A percentile compares a stretch with the other conserved stretches of the same genome.
phyloP scores from a whole-genome alignment of 202 grass and related monocot genomes.

The Panicum hallii region DNA sequence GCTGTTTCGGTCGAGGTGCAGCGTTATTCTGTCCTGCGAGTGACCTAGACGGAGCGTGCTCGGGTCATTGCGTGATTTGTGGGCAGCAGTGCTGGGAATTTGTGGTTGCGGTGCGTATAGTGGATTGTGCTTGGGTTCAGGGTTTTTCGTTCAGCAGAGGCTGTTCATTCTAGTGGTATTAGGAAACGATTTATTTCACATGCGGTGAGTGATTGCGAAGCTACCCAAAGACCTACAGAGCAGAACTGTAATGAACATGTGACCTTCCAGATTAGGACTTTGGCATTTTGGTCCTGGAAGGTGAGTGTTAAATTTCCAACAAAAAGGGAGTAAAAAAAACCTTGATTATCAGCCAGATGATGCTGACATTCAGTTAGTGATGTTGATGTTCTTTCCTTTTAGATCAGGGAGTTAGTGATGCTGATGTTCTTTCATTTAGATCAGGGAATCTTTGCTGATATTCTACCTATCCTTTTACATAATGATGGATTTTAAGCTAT shows the following conservation, averaged over 20 bases:
- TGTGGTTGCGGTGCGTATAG: background rate
- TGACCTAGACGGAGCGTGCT: background rate
- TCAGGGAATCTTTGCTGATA: background rate
- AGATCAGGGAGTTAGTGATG: background rate
- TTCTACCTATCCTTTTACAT: background rate
- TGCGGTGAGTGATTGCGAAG: background rate
- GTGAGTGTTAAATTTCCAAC: background rate
- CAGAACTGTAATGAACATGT: background rate
- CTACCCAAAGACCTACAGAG: background rate
- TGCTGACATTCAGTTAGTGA: background rate
- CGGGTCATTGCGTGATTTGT: background rate
- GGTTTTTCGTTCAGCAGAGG: background rate
- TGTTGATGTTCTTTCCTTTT: background rate
- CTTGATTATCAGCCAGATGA: constrained; percentile 11
- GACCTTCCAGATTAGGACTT: constrained; percentile 9
- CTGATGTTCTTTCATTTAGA: background rate
- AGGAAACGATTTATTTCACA: background rate
- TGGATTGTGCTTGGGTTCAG: constrained; percentile 4
- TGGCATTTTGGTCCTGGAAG: constrained; percentile 1
- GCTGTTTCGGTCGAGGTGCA: background rate
- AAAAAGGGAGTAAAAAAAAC: background rate
- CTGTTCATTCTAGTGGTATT: background rate
- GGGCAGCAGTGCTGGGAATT: background rate
- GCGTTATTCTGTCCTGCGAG: background rate
- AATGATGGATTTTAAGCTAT: background rate